Evolutionary conservation across 2,329 filamentous ascomycete species (phyloP), one percentile per base, ranked within the genome.

Genomic region (Verticillium nonalfalfae): DNA sequence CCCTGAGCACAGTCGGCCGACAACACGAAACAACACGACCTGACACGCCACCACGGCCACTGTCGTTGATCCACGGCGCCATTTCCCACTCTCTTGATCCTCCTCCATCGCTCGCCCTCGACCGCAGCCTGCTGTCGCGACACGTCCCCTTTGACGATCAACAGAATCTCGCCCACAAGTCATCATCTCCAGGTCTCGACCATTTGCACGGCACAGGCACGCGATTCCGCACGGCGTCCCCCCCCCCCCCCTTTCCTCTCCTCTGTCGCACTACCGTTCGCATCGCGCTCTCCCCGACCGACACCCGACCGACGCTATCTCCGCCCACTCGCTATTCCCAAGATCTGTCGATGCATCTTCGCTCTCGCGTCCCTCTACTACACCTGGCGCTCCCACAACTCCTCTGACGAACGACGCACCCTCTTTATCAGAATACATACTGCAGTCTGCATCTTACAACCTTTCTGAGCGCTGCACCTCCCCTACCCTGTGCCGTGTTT

Each of bases 391-490:
- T 45, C 14, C 39, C 14, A 45, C 39, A 15, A n/a, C 18, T 45
- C 39, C 39, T n/a, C 39, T 45, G 15, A 45, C 39, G 39, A 15
- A 15, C 39, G 39, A 26, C 26, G 26, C 26, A 26, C 3, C 26
- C 26, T 3, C 26, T 26, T 26, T 2, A 31, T 31, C 3, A 31
- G 26, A 31, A 4, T 3, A 4, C 26, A 4, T 4, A 31, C 39
- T 21, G 39, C 15, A n/a, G n/a, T 45, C 39, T n/a, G 14, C 54
- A 13, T 35, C 13, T 33, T 3, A 36, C 52, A 35, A 10, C 11
- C 4, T 11, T 58, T 59, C 57, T 59, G 59, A 62, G 50, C 58
- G 38, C 59, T n/a, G 58, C 59, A 55, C 39, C 57, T 34, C 57
- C 52, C 60, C 57, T 59, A 14, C 50, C 56, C 58, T 45, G 38